Conservation (phyloP, 306 rosid species). For the Arachis hypogaea region DNA sequence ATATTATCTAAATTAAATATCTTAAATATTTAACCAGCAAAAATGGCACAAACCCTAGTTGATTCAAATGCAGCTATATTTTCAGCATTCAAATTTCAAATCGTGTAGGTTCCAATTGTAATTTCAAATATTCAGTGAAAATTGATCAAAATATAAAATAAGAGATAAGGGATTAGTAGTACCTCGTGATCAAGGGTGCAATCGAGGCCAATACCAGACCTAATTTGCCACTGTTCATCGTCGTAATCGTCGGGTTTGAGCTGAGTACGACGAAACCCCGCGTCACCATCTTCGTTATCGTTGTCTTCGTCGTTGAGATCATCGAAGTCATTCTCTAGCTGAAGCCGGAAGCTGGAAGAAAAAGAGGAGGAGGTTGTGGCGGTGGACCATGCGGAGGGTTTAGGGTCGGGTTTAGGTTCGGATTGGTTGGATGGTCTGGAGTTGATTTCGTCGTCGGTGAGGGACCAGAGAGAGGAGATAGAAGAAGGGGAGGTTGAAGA, state of each 20-base stretch:
- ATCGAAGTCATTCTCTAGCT: slow-evolving; percentile 55
- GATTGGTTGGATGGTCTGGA: slow-evolving; percentile 43
- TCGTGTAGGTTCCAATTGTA: neutral
- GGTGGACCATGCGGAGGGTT: slow-evolving; percentile 13
- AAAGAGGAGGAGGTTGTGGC: neutral
- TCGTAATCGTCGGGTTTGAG: slow-evolving; percentile 66
- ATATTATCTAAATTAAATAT: neutral
- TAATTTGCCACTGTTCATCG: slow-evolving; percentile 85
- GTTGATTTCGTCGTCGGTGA: slow-evolving; percentile 72
- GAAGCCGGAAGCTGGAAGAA: slow-evolving; percentile 27
- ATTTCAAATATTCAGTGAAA: neutral
- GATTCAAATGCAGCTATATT: neutral
- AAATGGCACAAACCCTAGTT: neutral
- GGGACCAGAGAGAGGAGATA: slow-evolving; percentile 72
- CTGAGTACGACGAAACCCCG: slow-evolving; percentile 17
- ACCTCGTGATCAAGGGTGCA: slow-evolving; percentile 90
- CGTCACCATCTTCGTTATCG: slow-evolving; percentile 46
- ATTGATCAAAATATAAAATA: neutral
- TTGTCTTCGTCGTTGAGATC: slow-evolving; percentile 55
- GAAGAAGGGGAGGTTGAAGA: slow-evolving; percentile 30
- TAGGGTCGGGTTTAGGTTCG: slow-evolving; percentile 41
- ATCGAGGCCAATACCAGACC: slow-evolving; percentile 78
- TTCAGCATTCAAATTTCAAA: neutral
- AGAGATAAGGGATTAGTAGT: neutral
- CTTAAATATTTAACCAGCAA: too few species aligned